Base-by-base conservation (phyloP, 140 eudicot species). In the Anethum foeniculum region DNA sequence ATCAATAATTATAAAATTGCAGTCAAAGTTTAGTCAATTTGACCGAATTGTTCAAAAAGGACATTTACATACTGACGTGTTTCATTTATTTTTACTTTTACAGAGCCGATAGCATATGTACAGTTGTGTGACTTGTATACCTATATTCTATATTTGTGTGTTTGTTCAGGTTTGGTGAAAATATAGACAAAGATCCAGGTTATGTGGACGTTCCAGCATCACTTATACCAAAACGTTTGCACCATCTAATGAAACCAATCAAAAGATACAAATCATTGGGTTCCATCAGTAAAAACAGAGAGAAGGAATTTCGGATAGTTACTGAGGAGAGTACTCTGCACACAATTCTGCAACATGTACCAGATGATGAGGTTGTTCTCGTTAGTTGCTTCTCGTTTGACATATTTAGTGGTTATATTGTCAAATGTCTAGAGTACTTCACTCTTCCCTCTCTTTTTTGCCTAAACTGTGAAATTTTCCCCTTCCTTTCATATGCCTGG, bases 171-270 rank as follows among this genome's bases (percentile, higher is more conserved):
- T 95, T 86, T 81, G 82, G 86, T 83, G 92, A 91, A 85, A 92
- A 95, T 85, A 90, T 95, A 81, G 84, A 82, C 65, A 86, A 81
- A 76, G 99, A 95, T 69, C 99, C 99, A 81, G 99, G 99, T 78
- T 89, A 89, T 52, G 97, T 95, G 88, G 99, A 95, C 84, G 85
- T 86, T 89, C 97, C 97, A 80, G 90, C 93, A 28, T 90, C 94
- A 47, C 87, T 88, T 34, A 89, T 93, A 36, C 97, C 97, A 9
- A 92, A 88, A 81, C 86, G 81, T 25, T 78, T 95, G 82, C 97
- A 87, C 77, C 94, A 89, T 85, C 95, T 92, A 58, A 90, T 81
- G 51, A 87, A 86, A 84, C 88, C 97, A 52, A 84, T 92, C 41
- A 85, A 84, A 80, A 93, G 96, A 28, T 76, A 83, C 34, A 83